Base-by-base conservation (phyloP, 495 filamentous ascomycete species). In the Neurospora sp. region DNA sequence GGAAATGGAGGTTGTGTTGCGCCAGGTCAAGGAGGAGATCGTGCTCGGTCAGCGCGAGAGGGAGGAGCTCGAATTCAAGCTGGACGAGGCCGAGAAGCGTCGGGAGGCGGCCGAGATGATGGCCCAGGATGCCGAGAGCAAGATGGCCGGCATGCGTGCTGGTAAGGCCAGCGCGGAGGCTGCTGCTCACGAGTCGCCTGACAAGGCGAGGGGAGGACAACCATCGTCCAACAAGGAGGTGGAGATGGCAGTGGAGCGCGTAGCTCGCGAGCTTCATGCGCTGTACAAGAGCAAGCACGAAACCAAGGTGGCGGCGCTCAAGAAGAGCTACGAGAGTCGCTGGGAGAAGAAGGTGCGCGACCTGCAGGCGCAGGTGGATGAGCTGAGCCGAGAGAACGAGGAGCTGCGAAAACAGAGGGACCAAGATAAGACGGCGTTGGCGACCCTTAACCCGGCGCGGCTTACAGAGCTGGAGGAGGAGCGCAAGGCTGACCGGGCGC, bases 261-360 rank as follows among this genome's bases (percentile, higher is more conserved):
- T 97, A 39, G 94, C 92, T 3, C 87, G 91, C 12, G 96, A 99
- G 76, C 86, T 98, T 35, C 96, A 99, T 77, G 86, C 88, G 0
- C 86, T 97, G n/a, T 99, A 99, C 85, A 98, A 97, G 82, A 87
- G 89, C 79, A 99, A 99, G 79, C 96, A 99, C 79, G 94, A 97
- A 83, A 91, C 89, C 68, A 99, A 99, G 83, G 94, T 98, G 37
- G 88, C 91, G 0, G 94, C 94, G 9, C 85, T 99, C 72, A 98
- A 98, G 83, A 97, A 97, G 81, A 94, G 91, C 80, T 98, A 98
- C 81, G 93, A 97, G 77, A 86, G 86, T 53, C 89, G 94, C 68
- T 94, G 92, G 89, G 93, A 96, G 79, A 94, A 96, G 84, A 93
- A 91, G 74, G 84, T 93, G 40, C 85, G 86, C 38, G 91, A 93